These are phyloP conservation scores for Colletotrichum sp. DNA, from an alignment of 2,329 filamentous ascomycete species.

Conservation along the genomic window DNA sequence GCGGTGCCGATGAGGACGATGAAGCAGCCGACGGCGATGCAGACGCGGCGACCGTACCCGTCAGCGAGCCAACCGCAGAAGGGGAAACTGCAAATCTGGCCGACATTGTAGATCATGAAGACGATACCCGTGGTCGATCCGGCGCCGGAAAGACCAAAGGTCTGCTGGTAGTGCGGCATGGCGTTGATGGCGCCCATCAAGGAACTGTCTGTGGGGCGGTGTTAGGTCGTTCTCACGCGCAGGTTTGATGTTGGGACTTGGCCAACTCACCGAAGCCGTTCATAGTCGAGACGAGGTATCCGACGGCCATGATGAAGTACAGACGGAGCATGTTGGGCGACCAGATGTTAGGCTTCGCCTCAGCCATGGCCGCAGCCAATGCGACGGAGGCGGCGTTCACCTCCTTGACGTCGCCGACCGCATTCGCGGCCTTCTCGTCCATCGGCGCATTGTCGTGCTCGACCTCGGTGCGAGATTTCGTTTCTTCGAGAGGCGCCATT, in stretches of 20 bases:
- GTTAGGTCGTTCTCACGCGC: neutral
- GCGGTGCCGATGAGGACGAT: conserved; percentile 54
- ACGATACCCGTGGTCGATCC: conserved; percentile 49
- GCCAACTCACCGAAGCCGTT: conserved; percentile 30
- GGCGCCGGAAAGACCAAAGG: conserved; percentile 45
- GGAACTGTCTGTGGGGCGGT: conserved; percentile 43
- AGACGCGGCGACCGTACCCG: conserved; percentile 52
- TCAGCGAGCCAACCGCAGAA: conserved; percentile 54
- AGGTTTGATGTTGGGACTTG: neutral
- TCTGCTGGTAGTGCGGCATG: conserved; percentile 50
- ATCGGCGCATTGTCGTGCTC: conserved; percentile 13
- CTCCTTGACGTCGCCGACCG: conserved; percentile 30
- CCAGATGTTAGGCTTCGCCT: conserved; percentile 37
- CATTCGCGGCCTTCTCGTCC: conserved; percentile 4
- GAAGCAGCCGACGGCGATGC: conserved; percentile 54
- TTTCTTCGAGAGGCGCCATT: conserved; percentile 11
- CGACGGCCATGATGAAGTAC: conserved; percentile 29
- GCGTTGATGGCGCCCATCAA: conserved; percentile 44
- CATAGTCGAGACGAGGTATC: conserved; percentile 32
- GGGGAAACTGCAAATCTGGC: conserved; percentile 52
- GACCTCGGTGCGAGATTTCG: conserved; percentile 7
- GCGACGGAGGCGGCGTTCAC: conserved; percentile 41
- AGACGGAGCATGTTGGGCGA: conserved; percentile 37
- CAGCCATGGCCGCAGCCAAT: conserved; percentile 35
- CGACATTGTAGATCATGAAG: conserved; percentile 52